phyloP scores from a whole-genome alignment of 2,329 filamentous ascomycete species.

The Apiospora rasikravindrae region DNA sequence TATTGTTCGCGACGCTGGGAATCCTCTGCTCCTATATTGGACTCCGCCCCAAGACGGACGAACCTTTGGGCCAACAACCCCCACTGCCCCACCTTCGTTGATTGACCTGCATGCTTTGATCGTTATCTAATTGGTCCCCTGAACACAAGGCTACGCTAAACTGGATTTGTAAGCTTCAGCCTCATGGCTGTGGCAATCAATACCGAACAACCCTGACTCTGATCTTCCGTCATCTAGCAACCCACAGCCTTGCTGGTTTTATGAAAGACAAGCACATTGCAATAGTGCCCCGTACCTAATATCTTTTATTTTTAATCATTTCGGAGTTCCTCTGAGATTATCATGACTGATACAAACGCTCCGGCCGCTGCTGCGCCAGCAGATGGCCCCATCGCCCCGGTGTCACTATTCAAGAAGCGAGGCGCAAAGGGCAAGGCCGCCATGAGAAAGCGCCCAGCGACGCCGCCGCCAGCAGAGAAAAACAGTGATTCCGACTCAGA shows the following conservation, averaged over 20 bases:
- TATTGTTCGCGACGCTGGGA: not conserved
- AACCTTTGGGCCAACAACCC: not conserved
- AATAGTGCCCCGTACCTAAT: not conserved
- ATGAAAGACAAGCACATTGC: not conserved
- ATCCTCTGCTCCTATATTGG: not conserved
- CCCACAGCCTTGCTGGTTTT: not conserved
- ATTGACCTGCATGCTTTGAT: not conserved
- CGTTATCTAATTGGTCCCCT: not conserved
- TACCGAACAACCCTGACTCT: not conserved
- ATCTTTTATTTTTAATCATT: not conserved
- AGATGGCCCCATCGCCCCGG: slow-evolving; percentile 48
- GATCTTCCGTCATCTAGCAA: not conserved
- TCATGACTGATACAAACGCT: slow-evolving; percentile 29
- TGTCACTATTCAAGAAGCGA: slow-evolving; percentile 86
- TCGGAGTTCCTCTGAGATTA: not conserved
- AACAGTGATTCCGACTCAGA: slow-evolving; percentile 62
- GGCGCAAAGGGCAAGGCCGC: slow-evolving; percentile 76
- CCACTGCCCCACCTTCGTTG: not conserved
- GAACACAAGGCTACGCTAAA: slow-evolving; percentile 1
- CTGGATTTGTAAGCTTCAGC: slow-evolving; percentile 14
- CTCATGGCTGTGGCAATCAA: slow-evolving; percentile 9
- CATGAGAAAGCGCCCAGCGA: slow-evolving; percentile 79
- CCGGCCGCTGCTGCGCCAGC: slow-evolving; percentile 13
- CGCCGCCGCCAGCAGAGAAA: slow-evolving; percentile 73
- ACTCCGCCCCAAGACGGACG: not conserved